These are phyloP conservation scores for Pelargonium citronellum DNA, from an alignment of 441 rosid genomes.

Conservation along the genomic window DNA sequence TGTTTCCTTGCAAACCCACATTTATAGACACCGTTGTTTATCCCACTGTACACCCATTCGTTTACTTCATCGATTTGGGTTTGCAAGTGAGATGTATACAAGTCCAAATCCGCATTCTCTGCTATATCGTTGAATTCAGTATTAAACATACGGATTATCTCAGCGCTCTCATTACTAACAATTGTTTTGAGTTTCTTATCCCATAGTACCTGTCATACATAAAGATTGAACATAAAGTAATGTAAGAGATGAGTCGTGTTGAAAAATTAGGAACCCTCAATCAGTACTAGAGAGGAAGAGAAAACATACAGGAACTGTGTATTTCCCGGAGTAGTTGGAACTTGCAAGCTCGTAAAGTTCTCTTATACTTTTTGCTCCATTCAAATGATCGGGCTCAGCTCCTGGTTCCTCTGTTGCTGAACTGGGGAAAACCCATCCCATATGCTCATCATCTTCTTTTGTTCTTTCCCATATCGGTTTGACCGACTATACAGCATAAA, in stretches of 20 bases:
- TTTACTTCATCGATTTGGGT: constrained; percentile 54
- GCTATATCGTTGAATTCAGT: constrained; percentile 74
- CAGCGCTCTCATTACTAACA: constrained; percentile 75
- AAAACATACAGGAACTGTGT: constrained; percentile 76
- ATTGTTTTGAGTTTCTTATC: constrained; percentile 86
- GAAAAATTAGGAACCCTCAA: not conserved
- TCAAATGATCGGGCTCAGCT: constrained; percentile 63
- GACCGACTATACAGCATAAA: constrained; percentile 45
- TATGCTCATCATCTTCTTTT: constrained; percentile 72
- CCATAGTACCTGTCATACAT: constrained; percentile 59
- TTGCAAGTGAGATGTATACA: constrained; percentile 56
- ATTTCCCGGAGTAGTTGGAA: constrained; percentile 62
- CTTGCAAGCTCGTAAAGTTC: constrained; percentile 74
- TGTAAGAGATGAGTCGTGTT: constrained; percentile 13
- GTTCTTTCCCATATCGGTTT: constrained; percentile 86
- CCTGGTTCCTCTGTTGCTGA: constrained; percentile 57
- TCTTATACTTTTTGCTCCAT: constrained; percentile 64
- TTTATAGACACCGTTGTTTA: constrained; percentile 79
- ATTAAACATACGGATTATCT: constrained; percentile 72
- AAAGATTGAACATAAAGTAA: constrained; percentile 3
- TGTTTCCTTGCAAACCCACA: constrained; percentile 86
- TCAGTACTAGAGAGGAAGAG: not conserved
- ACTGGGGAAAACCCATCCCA: constrained; percentile 82
- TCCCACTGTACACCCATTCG: constrained; percentile 62
- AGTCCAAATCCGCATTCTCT: constrained; percentile 56